Evolutionary conservation across 768 basidiomycete genomes (phyloP).

Genomic region (Cystofilobasidium ferigula): DNA sequence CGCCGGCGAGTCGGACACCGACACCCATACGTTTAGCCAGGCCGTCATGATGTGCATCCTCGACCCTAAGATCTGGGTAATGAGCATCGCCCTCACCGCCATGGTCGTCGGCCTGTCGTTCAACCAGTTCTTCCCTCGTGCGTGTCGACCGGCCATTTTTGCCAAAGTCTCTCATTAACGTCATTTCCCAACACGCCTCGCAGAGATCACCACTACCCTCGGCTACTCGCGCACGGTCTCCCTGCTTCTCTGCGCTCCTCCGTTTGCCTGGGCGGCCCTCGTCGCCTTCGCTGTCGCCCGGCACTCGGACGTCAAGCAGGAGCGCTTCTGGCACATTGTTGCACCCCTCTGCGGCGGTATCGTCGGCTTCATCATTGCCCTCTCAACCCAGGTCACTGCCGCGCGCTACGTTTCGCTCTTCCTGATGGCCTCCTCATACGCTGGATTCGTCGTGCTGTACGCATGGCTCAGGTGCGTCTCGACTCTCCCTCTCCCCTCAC

Average conservation of each 20-base stretch:
- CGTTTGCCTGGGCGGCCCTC: constrained; percentile 43
- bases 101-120: constrained; percentile 23
- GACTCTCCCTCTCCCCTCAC: background rate
- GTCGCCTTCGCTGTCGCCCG: constrained; percentile 48
- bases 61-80: constrained; percentile 9
- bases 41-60: background rate
- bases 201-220: constrained; percentile 56
- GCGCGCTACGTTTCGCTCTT: constrained; percentile 47
- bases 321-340: constrained; percentile 46
- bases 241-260: constrained; percentile 54
- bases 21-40: background rate
- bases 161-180: no score
- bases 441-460: constrained; percentile 58
- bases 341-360: constrained; percentile 12
- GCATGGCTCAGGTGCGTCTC: constrained; percentile 38
- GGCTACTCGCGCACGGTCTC: constrained; percentile 49
- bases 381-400: constrained; percentile 40
- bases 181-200: constrained; percentile 28
- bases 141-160: no score
- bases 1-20: constrained; percentile 9
- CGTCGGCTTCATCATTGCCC: constrained; percentile 34
- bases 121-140: constrained; percentile 37
- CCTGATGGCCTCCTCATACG: constrained; percentile 34
- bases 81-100: constrained; percentile 8
- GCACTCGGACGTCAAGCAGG: constrained; percentile 59